A percentile compares a stretch with the other conserved stretches of the same genome.
phyloP scores from a whole-genome alignment of 371 early-diverging fungal genomes.

The Saksenaea oblongispora region DNA sequence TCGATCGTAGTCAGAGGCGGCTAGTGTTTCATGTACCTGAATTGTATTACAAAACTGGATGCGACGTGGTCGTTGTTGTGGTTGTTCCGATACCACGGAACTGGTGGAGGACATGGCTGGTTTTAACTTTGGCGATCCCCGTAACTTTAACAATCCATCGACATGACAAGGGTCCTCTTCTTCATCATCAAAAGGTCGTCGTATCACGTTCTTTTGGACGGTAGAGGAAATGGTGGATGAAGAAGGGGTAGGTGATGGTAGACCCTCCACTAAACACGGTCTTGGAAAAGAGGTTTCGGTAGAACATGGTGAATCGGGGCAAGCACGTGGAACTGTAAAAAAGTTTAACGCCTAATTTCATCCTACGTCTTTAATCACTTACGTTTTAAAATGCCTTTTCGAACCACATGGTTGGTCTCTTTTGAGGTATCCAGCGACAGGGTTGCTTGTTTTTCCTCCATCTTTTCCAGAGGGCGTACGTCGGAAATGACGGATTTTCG shows the following conservation, averaged over 20 bases:
- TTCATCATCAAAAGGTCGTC: conserved; percentile 2
- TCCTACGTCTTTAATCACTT: no score
- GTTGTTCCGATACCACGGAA: conserved; percentile 14
- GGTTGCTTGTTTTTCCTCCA: no score
- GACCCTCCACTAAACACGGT: conserved; percentile 8
- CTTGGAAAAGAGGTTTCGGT: conserved; percentile 30
- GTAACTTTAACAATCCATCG: conserved; percentile 40
- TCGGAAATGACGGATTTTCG: no score
- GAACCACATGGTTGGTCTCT: no score
- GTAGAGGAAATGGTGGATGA: conserved; percentile 11
- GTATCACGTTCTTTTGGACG: background rate
- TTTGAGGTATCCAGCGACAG: no score
- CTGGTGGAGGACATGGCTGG: conserved; percentile 43
- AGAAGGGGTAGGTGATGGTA: conserved; percentile 45
- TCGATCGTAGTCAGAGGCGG: conserved; percentile 70
- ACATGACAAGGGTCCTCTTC: conserved; percentile 26
- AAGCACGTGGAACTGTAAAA: no score
- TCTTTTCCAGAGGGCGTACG: no score
- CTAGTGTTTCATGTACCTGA: conserved; percentile 67
- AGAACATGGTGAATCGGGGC: conserved; percentile 43
- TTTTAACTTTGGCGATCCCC: conserved; percentile 43
- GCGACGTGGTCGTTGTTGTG: background rate
- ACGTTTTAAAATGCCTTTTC: no score
- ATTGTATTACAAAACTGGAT: conserved; percentile 61
- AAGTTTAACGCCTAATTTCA: no score